Base-by-base conservation (phyloP, 352 stramenopile species). In the Pythium periplocum region DNA sequence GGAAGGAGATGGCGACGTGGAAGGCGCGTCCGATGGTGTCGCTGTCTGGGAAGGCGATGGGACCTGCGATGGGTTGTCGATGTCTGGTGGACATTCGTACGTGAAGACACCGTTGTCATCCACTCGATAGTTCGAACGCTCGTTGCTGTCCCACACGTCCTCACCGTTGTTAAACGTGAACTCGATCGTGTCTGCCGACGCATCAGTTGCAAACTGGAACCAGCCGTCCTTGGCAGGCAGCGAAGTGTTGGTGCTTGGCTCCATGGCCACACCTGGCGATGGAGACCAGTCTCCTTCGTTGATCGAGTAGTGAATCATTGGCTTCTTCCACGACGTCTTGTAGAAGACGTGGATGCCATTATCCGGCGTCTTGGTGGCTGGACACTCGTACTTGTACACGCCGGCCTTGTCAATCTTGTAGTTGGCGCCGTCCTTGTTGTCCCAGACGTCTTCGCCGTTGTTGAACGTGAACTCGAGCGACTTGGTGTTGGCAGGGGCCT, bases 391-490 rank as follows among this genome's bases (percentile, higher is more conserved):
- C 75, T 50, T 10, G 69, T 64, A 53, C 64, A 81, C 32, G 46
- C 73, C 73, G 4, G 68, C 59, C 6, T 54, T 62, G 0, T 40
- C 51, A 32, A 76, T 49, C 52, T 78, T 77, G 61, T 72, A 79
- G 59, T 79, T 76, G 17, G 41, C 53, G 45, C 67, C 65, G 31
- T 62, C 62, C 51, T 73, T 74, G 48, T 75, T 76, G 50, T 79
- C 67, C 70, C 70, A 79, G n/a, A 50, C 43, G 6, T 64, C 70
- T 10, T 69, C 62, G 6, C 64, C 64, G 26, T 76, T 67, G 64
- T 75, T 79, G 47, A 79, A 76, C 7, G 72, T 65, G 51, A 79
- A 75, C 52, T 76, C 55, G 34, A 76, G 59, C 31, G 55, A 66
- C 1, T 51, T 48, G 3, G 62, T 51, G 0, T 66, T 45, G 2